phyloP scores from a whole-genome alignment of 768 basidiomycete species.

The Podaxis carcinomalis region DNA sequence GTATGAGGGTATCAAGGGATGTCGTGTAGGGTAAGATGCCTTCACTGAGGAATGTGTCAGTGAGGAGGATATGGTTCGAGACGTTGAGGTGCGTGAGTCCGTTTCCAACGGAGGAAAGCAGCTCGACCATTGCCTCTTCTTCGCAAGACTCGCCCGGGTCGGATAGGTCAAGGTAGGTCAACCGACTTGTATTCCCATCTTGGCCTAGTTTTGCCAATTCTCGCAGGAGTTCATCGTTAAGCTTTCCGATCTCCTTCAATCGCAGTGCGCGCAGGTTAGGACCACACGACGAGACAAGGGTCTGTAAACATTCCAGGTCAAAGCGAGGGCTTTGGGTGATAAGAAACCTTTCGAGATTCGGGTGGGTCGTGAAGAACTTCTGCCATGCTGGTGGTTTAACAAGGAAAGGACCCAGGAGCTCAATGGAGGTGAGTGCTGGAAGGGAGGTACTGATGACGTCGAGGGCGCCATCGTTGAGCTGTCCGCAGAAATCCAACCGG shows the following conservation, averaged over 20 bases:
- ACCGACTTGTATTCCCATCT: constrained; percentile 10
- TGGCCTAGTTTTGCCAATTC: constrained; percentile 45
- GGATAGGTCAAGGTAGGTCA: constrained; percentile 64
- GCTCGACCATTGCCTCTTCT: constrained; percentile 49
- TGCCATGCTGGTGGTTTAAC: constrained; percentile 74
- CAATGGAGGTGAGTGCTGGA: constrained; percentile 61
- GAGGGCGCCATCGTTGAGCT: constrained; percentile 62
- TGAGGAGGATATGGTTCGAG: constrained; percentile 63
- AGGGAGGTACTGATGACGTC: constrained; percentile 58
- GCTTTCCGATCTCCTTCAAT: constrained; percentile 70
- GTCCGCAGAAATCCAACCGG: constrained; percentile 83
- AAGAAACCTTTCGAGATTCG: constrained; percentile 64
- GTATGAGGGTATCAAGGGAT: constrained; percentile 44
- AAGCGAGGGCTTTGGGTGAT: constrained; percentile 88
- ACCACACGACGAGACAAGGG: constrained; percentile 50
- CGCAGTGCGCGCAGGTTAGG: constrained; percentile 60
- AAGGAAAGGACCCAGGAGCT: constrained; percentile 86
- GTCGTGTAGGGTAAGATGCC: constrained; percentile 53
- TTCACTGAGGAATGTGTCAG: constrained; percentile 52
- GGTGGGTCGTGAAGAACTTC: constrained; percentile 62
- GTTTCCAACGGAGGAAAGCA: constrained; percentile 53
- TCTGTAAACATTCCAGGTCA: constrained; percentile 58
- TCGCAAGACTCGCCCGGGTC: constrained; percentile 51
- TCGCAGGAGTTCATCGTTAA: constrained; percentile 62
- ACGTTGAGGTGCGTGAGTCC: constrained; percentile 61